Conservation (phyloP, 2,329 filamentous ascomycete species). For the Botrytis paeoniae region DNA sequence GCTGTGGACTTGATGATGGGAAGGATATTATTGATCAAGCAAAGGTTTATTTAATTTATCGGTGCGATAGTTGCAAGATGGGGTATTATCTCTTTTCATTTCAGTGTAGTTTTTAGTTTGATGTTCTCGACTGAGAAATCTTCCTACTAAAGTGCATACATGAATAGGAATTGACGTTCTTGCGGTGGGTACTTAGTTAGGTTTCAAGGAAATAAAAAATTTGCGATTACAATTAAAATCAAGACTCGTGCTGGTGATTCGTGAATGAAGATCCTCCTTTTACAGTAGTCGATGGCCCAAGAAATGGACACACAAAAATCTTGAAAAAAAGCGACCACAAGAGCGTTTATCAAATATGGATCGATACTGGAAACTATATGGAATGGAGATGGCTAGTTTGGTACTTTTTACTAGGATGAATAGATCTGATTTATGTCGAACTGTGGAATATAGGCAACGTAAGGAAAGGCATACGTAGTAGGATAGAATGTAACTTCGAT, state of each 20-base stretch:
- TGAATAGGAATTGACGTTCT: not conserved
- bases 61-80: not conserved
- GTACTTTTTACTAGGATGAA: not conserved
- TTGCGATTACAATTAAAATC: not conserved
- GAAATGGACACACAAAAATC: not conserved
- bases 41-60: not conserved
- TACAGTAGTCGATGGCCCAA: not conserved
- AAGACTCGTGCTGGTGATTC: not conserved
- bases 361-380: not conserved
- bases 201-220: not conserved
- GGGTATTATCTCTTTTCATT: not conserved
- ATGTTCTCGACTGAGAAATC: not conserved
- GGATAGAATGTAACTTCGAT: not conserved
- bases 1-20: slow-evolving; percentile 8
- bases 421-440: not conserved
- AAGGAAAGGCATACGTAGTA: not conserved
- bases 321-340: not conserved
- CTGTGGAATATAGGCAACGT: not conserved
- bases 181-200: not conserved
- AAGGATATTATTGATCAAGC: not conserved
- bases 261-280: not conserved
- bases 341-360: not conserved
- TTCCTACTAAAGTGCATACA: not conserved
- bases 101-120: not conserved
- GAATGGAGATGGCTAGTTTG: not conserved